Conservation (phyloP, 495 filamentous ascomycete genomes). For the Astrocystis sublimbata region DNA sequence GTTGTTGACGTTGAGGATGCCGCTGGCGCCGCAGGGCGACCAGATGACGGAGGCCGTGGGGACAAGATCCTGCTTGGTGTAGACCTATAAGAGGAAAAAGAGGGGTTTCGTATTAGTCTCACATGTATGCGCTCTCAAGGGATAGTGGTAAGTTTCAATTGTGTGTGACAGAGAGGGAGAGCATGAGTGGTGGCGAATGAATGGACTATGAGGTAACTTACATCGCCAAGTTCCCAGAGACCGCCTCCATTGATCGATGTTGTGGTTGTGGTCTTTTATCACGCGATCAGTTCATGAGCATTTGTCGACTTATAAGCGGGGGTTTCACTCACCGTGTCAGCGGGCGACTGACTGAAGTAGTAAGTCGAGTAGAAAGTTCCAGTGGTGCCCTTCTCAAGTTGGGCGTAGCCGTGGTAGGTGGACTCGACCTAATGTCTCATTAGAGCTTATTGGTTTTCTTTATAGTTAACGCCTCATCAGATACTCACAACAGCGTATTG, state of each 20-base stretch:
- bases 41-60: slow-evolving; percentile 56
- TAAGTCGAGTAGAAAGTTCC: slow-evolving; percentile 58
- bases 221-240: slow-evolving; percentile 41
- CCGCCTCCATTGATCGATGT: slow-evolving; percentile 51
- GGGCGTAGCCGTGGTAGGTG: slow-evolving; percentile 60
- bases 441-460: background rate
- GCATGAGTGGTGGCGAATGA: background rate
- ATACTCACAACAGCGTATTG: slow-evolving; percentile 50
- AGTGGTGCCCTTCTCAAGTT: slow-evolving; percentile 54
- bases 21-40: slow-evolving; percentile 56
- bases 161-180: background rate
- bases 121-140: background rate
- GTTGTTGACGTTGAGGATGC: slow-evolving; percentile 63
- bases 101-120: background rate
- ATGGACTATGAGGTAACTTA: background rate
- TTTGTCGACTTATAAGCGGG: background rate
- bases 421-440: slow-evolving; percentile 38
- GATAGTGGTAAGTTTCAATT: too few relatives aligned
- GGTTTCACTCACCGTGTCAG: slow-evolving; percentile 37
- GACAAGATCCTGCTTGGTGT: slow-evolving; percentile 58
- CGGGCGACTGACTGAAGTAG: slow-evolving; percentile 56
- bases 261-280: slow-evolving; percentile 49
- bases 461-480: background rate
- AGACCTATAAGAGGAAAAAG: slow-evolving; percentile 43
- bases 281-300: background rate